Conservation (phyloP, 2,329 filamentous ascomycete species). For the Phialophora macrospora region DNA sequence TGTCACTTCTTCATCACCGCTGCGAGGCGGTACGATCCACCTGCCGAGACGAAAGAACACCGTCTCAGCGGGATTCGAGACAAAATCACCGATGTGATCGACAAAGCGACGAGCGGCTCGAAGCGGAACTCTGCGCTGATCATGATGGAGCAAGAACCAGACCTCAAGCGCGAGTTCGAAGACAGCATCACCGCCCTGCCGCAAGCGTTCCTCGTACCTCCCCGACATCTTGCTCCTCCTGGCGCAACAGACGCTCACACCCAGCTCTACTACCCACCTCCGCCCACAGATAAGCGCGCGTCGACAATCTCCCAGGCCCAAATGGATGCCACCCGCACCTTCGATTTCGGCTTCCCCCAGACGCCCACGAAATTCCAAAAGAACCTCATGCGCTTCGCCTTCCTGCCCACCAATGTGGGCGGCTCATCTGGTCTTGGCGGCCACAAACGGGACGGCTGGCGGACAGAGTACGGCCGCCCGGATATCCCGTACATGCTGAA, state of each 20-base stretch:
- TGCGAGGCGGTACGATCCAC: slow-evolving; percentile 61
- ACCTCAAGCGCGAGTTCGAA: slow-evolving; percentile 71
- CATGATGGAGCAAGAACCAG: slow-evolving; percentile 76
- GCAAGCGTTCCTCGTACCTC: slow-evolving; percentile 48
- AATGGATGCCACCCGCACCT: slow-evolving; percentile 48
- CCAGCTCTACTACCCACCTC: slow-evolving; percentile 32
- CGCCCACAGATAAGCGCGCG: slow-evolving; percentile 26
- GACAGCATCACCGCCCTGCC: slow-evolving; percentile 84
- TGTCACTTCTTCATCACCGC: slow-evolving; percentile 95
- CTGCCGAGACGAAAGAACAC: slow-evolving; percentile 50
- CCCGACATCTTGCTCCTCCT: slow-evolving; percentile 29
- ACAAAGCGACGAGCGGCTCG: slow-evolving; percentile 71
- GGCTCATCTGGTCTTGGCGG: slow-evolving; percentile 1
- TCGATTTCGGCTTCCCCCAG: slow-evolving; percentile 79
- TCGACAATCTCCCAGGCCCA: slow-evolving; percentile 35
- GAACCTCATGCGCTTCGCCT: slow-evolving; percentile 87
- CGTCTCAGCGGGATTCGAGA: slow-evolving; percentile 70
- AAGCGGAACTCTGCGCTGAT: slow-evolving; percentile 82
- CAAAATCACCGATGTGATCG: slow-evolving; percentile 84
- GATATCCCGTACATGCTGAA: slow-evolving; percentile 85
- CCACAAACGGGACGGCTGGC: slow-evolving; percentile 72
- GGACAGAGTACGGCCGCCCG: slow-evolving; percentile 87
- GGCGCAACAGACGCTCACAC: neutral
- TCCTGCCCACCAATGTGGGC: slow-evolving; percentile 58
- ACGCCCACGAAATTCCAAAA: slow-evolving; percentile 89